Evolutionary conservation across 768 basidiomycete genomes (phyloP).

Genomic region (Rubroboletus pulcherrimus): DNA sequence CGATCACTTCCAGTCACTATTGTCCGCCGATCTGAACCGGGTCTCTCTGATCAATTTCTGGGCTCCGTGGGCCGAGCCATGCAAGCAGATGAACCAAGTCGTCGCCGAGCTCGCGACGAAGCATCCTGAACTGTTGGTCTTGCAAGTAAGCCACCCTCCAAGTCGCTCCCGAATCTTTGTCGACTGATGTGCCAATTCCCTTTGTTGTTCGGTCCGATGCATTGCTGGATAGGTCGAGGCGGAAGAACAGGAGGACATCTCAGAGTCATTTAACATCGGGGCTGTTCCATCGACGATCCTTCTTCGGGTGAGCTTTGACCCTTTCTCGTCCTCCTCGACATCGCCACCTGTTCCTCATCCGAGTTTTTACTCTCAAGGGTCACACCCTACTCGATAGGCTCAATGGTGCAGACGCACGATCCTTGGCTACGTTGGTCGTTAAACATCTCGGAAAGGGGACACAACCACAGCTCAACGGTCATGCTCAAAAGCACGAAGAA

Average conservation of each 20-base stretch:
- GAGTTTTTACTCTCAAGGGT: conserved; percentile 49
- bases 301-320: conserved; percentile 56
- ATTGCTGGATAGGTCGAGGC: conserved; percentile 66
- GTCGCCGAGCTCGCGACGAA: conserved; percentile 70
- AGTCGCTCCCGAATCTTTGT: neutral
- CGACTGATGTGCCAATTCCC: neutral
- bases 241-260: conserved; percentile 74
- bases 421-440: conserved; percentile 57
- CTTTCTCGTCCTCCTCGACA: neutral
- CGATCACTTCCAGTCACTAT: conserved; percentile 66
- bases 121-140: conserved; percentile 62
- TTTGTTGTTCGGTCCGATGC: neutral
- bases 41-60: conserved; percentile 92
- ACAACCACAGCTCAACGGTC: neutral
- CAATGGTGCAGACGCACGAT: conserved; percentile 71
- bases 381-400: conserved; percentile 80
- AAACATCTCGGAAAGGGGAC: conserved; percentile 44
- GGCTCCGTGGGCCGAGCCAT: conserved; percentile 91
- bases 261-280: conserved; percentile 90
- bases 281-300: conserved; percentile 84
- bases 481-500: conserved; percentile 40
- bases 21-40: conserved; percentile 72
- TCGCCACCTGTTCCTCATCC: neutral
- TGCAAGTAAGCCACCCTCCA: conserved; percentile 55
- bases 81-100: conserved; percentile 83